Conservation (phyloP, 257 asterid genomes). For the Leptodermis oblonga region DNA sequence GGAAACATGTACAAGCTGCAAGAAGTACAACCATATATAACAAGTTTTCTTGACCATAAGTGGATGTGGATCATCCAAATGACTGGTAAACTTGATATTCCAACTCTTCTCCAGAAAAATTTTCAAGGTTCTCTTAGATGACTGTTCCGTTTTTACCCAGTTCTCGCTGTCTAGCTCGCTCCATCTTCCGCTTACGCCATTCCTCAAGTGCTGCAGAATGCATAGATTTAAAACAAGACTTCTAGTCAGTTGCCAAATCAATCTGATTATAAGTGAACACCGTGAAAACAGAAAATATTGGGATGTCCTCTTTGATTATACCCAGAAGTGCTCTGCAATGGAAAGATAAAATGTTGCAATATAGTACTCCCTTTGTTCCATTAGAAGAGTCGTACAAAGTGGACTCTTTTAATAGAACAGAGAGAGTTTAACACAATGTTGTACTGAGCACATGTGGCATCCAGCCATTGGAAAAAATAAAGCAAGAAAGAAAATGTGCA, state of each 20-base stretch:
- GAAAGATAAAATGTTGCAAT: too few relatives aligned
- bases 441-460: background rate
- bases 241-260: background rate
- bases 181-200: slow-evolving; percentile 94
- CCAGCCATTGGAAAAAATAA: background rate
- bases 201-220: slow-evolving; percentile 62
- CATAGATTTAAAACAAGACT: slow-evolving; percentile 1
- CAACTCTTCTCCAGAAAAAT: background rate
- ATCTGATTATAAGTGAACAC: background rate
- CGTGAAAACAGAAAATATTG: background rate
- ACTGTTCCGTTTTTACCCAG: slow-evolving; percentile 46
- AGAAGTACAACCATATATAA: background rate
- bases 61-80: too few relatives aligned
- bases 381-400: too few relatives aligned
- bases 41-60: background rate
- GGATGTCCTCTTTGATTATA: background rate
- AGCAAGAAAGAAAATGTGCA: background rate
- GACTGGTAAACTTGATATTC: background rate
- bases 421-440: background rate
- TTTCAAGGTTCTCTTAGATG: slow-evolving; percentile 8
- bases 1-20: background rate
- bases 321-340: background rate
- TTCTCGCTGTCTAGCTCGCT: slow-evolving; percentile 74
- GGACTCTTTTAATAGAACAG: too few relatives aligned
- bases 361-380: too few relatives aligned